Conservation (phyloP, 2,329 filamentous ascomycete species). For the Fusarium hostae region DNA sequence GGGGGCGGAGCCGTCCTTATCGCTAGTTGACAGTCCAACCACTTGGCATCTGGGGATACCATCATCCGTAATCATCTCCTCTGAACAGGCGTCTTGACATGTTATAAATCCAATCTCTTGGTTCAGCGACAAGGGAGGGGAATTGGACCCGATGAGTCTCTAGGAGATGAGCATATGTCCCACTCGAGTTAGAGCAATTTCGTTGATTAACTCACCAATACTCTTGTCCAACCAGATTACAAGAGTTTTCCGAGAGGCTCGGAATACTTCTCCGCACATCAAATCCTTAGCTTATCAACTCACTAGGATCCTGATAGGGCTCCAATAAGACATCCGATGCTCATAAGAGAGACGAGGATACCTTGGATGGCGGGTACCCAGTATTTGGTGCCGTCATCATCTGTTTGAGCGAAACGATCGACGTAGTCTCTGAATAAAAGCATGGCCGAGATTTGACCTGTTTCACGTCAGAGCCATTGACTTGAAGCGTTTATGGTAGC, state of each 20-base stretch:
- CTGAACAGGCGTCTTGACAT: background rate
- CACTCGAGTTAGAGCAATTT: background rate
- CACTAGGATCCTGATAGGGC: conserved; percentile 62
- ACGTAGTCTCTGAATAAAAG: conserved; percentile 64
- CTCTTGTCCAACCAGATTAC: background rate
- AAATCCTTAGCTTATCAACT: conserved; percentile 9
- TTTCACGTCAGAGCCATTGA: background rate
- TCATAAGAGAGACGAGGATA: conserved; percentile 67
- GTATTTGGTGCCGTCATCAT: conserved; percentile 53
- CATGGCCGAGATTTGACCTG: conserved; percentile 64
- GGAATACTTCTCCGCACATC: background rate
- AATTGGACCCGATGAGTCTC: background rate
- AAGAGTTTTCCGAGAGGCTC: background rate
- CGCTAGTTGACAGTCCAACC: background rate
- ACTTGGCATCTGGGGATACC: background rate
- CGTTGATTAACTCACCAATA: background rate
- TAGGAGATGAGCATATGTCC: background rate
- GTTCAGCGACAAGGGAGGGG: background rate
- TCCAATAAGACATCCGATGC: conserved; percentile 66
- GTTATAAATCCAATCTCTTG: background rate
- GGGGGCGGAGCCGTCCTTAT: background rate
- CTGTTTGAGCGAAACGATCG: conserved; percentile 65
- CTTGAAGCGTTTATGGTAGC: conserved; percentile 35
- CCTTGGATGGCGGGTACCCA: conserved; percentile 58
- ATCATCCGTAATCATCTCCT: background rate